Base-by-base conservation (phyloP, 148 eudicot species). In the Dysphania ambrosioides region DNA sequence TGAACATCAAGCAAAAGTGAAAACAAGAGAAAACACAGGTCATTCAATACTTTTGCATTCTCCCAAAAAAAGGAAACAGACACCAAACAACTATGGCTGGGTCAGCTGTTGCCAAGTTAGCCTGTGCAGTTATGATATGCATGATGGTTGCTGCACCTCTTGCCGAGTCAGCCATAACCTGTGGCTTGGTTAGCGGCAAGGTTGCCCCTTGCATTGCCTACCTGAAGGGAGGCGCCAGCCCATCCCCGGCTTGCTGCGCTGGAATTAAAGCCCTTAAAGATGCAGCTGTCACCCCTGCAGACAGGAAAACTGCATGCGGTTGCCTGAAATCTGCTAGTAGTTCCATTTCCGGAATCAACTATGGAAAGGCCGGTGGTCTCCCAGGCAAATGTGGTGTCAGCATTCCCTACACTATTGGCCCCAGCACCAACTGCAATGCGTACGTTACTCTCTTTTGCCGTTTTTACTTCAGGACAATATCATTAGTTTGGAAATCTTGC, bases 391-490 rank as follows among this genome's bases (percentile, higher is more conserved):
- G 89, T 56, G 85, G 85, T 36, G 83, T 82, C 32, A 78, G 13
- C 51, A 32, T 86, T 35, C 83, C 87, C 8, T 86, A 79, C 64
- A 31, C 80, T 26, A 84, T 86, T 47, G 82, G 89, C 87, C 81
- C 83, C 60, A 64, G 36, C 79, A 82, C 82, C 36, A 77, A 84
- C 63, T 84, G 87, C 82, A 24, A 82, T 51, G 66, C 41, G 87
- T 84, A 79, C 27, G 36, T 56, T n/a, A 1, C 7, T 55, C 59
- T 19, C 59, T 55, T 47, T n/a, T n/a, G n/a, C n/a, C n/a, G n/a
- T n/a, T n/a, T n/a, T n/a, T n/a, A n/a, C n/a, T n/a, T n/a, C n/a
- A n/a, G n/a, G n/a, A n/a, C n/a, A n/a, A n/a, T n/a, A n/a, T n/a
- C n/a, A 36, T 36, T 36, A 36, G 40, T 36, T 36, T 8, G 40